Conservation (phyloP, 345 rosid genomes). For the Citrus trifoliata region DNA sequence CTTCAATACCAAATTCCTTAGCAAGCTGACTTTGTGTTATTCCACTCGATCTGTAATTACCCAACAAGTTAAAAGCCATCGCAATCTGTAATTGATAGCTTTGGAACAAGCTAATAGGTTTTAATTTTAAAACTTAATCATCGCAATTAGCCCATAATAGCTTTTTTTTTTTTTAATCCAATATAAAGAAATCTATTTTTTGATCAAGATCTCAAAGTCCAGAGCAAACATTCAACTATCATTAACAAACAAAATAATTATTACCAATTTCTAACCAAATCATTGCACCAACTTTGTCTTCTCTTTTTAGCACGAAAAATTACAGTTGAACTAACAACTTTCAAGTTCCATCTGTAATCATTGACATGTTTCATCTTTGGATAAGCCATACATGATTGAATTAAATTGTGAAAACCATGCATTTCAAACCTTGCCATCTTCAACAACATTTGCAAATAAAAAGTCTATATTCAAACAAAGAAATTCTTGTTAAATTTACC, state of each 20-base stretch:
- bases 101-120: neutral
- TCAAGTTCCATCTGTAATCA: neutral
- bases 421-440: neutral
- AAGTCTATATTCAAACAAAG: too few species aligned
- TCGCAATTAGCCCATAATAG: neutral
- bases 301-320: neutral
- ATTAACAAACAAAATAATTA: neutral
- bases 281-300: neutral
- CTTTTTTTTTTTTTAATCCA: neutral
- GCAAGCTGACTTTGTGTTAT: slow-evolving; percentile 73
- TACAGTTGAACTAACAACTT: neutral
- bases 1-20: slow-evolving; percentile 72
- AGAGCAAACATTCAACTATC: too few species aligned
- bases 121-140: neutral
- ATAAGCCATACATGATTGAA: neutral
- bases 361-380: neutral
- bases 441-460: neutral
- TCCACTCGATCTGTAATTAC: slow-evolving; percentile 57
- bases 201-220: neutral
- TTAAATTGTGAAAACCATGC: neutral
- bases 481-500: neutral
- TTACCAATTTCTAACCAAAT: neutral
- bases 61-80: neutral
- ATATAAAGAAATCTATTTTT: neutral
- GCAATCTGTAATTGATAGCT: neutral